These are phyloP conservation scores for Pyrrhoderma lamaoense DNA, from an alignment of 1,284 basidiomycete genomes.

Conservation along the genomic window DNA sequence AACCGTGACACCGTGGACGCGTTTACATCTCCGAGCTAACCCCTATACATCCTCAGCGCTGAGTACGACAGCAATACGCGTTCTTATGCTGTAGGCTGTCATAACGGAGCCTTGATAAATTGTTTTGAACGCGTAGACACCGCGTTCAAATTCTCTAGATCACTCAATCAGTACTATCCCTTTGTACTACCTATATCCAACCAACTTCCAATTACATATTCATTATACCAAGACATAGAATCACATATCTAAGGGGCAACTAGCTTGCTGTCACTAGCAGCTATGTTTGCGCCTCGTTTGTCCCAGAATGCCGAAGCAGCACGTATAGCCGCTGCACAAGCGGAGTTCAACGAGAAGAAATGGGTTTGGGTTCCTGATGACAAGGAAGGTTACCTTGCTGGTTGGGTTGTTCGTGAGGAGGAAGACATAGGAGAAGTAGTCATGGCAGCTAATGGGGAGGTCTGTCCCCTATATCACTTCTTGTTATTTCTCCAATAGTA, in stretches of 20 bases:
- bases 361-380: constrained; percentile 95
- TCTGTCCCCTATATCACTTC: constrained; percentile 26
- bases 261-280: not conserved
- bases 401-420: constrained; percentile 83
- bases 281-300: constrained; percentile 33
- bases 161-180: not conserved
- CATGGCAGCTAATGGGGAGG: constrained; percentile 75
- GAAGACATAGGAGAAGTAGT: constrained; percentile 74
- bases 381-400: constrained; percentile 83
- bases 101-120: not conserved
- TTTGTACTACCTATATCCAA: not conserved
- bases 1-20: no score
- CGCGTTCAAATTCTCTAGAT: not conserved
- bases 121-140: not conserved
- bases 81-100: no score
- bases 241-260: not conserved
- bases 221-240: not conserved
- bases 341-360: constrained; percentile 95
- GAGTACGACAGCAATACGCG: no score
- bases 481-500: constrained; percentile 1
- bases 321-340: constrained; percentile 77
- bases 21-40: no score
- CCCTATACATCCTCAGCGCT: no score
- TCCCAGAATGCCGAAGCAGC: constrained; percentile 68
- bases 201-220: not conserved